Evolutionary conservation across 768 basidiomycete genomes (phyloP), one percentile per base, ranked within the genome.

Genomic region (Boletus rufocinnamomeus): DNA sequence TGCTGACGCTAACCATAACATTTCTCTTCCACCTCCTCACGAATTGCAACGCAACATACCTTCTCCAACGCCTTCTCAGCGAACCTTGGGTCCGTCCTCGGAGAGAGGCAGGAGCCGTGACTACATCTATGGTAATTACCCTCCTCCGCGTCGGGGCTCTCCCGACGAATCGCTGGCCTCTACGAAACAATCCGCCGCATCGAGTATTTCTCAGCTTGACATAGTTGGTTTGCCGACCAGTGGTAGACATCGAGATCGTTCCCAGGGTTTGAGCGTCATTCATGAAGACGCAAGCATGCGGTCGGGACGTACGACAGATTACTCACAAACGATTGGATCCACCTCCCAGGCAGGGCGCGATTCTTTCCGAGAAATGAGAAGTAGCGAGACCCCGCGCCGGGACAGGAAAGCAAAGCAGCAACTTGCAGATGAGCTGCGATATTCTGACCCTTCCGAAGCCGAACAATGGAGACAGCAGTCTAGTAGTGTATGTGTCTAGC

Each of bases 21-120:
- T 82, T 19, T 59, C 69, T 6, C 70, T 84, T n/a, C 82, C 82
- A 6, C 78, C 82, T 21, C 84, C 84, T 1, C 80, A 83, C 54
- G 82, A 78, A 57, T 59, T 84, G 21, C 74, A 71, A 19, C 68
- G 67, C 37, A 56, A 4, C 40, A 58, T 71, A 28, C 59, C 71
- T 21, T 74, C 73, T 28, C 67, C 71, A 8, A 62, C 69, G 4
- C 69, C 64, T 10, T 74, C 69, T 44, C 69, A 68, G 23, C 69
- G 21, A 17, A 66, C 63, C 3, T 14, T 63, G 38, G 71, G 58
- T 14, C 63, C 44, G 6, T 13, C 54, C 30, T 50, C 63, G 2
- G 72, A 74, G 37, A 61, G 67, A 35, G 44, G 59, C 25, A 62
- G 64, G 46, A 45, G 35, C 30, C 66, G 60, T 27, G 71, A 69